Percentiles rank a stretch among this genome's conserved stretches.
Conservation (phyloP, 495 filamentous ascomycete genomes). For the Penicillium pancosmium region DNA sequence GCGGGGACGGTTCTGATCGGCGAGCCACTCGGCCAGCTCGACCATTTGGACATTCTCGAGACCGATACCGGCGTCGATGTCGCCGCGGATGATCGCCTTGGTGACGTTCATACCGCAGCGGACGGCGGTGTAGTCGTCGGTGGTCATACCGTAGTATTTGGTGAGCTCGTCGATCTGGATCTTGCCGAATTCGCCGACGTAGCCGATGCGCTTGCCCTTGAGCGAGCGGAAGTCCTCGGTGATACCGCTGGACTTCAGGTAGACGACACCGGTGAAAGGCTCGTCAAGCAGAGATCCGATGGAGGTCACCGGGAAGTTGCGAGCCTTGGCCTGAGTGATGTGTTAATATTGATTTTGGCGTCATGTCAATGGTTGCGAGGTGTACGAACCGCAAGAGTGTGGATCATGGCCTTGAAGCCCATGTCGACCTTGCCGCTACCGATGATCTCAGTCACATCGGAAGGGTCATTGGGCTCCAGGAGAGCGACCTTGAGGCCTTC, state of each 20-base stretch:
- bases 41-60: slow-evolving; percentile 77
- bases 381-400: slow-evolving; percentile 62
- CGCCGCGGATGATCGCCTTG: slow-evolving; percentile 65
- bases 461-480: slow-evolving; percentile 70
- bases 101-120: slow-evolving; percentile 67
- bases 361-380: slow-evolving; percentile 1
- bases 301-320: slow-evolving; percentile 67
- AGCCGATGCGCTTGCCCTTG: slow-evolving; percentile 69
- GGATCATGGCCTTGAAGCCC: slow-evolving; percentile 78
- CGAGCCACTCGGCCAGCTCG: slow-evolving; percentile 71
- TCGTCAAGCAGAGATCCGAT: slow-evolving; percentile 71
- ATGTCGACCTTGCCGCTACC: slow-evolving; percentile 71
- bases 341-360: not conserved
- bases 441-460: slow-evolving; percentile 74
- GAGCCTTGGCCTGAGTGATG: slow-evolving; percentile 60
- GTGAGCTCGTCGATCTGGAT: slow-evolving; percentile 77
- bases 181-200: slow-evolving; percentile 76
- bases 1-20: slow-evolving; percentile 57
- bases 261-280: slow-evolving; percentile 73
- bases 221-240: slow-evolving; percentile 64
- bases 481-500: slow-evolving; percentile 72
- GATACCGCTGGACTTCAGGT: slow-evolving; percentile 69
- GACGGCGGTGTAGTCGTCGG: slow-evolving; percentile 69
- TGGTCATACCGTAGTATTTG: slow-evolving; percentile 70
- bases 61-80: slow-evolving; percentile 70